Evolutionary conservation across 2,329 filamentous ascomycete species (phyloP).

Genomic region (Pyrenophora graminea): DNA sequence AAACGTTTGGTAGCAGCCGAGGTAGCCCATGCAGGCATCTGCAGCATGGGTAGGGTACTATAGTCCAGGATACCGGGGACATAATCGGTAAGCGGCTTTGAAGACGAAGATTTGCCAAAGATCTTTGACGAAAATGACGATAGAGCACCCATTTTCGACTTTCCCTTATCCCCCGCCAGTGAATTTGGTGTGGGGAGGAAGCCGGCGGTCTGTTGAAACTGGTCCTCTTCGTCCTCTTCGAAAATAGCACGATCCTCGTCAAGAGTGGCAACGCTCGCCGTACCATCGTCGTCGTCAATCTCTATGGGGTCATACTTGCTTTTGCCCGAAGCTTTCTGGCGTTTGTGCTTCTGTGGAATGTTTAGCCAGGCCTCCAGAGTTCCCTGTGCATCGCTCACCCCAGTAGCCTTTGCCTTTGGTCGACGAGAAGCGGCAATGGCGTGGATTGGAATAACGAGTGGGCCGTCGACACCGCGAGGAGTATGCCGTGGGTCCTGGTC

Average conservation of each 20-base stretch:
- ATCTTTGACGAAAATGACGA: conserved; percentile 25
- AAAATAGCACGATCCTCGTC: conserved; percentile 55
- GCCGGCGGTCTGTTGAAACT: conserved; percentile 12
- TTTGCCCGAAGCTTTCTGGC: conserved; percentile 35
- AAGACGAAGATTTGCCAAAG: conserved; percentile 22
- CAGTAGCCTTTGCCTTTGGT: conserved; percentile 25
- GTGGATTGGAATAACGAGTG: conserved; percentile 58
- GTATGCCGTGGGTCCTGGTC: conserved; percentile 50
- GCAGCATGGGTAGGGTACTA: conserved; percentile 65
- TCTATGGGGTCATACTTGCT: conserved; percentile 45
- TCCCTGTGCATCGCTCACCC: conserved; percentile 7
- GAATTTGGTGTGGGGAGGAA: conserved; percentile 33
- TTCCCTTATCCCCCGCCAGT: conserved; percentile 31
- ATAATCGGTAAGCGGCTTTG: conserved; percentile 61
- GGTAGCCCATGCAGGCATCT: conserved; percentile 68
- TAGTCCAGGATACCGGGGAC: conserved; percentile 68
- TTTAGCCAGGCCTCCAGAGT: conserved; percentile 10
- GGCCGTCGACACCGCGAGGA: conserved; percentile 48
- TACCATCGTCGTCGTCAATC: conserved; percentile 47
- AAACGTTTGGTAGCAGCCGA: conserved; percentile 64
- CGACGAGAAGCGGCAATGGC: conserved; percentile 54
- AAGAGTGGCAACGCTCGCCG: conserved; percentile 55
- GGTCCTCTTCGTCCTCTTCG: conserved; percentile 23
- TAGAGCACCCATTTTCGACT: conserved; percentile 30
- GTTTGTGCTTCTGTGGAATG: conserved; percentile 25